These are phyloP conservation scores for Diaporthe velutina DNA, from an alignment of 2,329 filamentous ascomycete species.

Conservation along the genomic window DNA sequence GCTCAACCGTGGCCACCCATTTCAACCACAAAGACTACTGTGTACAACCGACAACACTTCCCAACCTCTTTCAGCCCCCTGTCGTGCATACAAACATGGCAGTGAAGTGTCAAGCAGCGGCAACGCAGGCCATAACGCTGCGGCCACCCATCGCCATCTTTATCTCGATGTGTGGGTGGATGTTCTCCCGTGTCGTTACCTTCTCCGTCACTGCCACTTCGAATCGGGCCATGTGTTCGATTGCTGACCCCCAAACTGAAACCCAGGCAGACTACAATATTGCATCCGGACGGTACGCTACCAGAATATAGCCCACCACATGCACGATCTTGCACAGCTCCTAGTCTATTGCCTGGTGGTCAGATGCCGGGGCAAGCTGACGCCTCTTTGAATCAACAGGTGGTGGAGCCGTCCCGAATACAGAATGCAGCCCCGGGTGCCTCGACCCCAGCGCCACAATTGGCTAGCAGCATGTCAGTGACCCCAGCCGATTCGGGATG, in stretches of 20 bases:
- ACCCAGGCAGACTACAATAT: slow-evolving; percentile 2
- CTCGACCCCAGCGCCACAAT: not conserved
- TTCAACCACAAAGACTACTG: not conserved
- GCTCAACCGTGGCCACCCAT: not conserved
- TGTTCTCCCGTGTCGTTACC: not conserved
- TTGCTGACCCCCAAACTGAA: not conserved
- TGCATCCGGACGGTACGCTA: slow-evolving; percentile 14
- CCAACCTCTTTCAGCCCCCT: not conserved
- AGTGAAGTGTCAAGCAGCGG: slow-evolving; percentile 6
- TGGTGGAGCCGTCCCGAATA: not conserved
- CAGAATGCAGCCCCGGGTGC: not conserved
- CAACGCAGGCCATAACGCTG: not conserved
- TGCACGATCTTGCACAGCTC: not conserved
- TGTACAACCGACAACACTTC: not conserved
- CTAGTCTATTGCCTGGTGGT: slow-evolving; percentile 5
- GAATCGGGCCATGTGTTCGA: slow-evolving; percentile 12
- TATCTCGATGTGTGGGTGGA: not conserved
- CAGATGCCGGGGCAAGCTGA: slow-evolving; percentile 18
- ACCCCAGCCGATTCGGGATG: slow-evolving; percentile 2
- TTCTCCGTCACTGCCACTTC: slow-evolving; percentile 5
- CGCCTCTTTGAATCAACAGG: not conserved
- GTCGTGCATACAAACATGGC: not conserved
- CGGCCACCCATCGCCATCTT: slow-evolving; percentile 8
- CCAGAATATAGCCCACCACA: not conserved
- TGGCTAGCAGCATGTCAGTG: slow-evolving; percentile 1